phyloP scores from a whole-genome alignment of 257 asterid genomes.

The Capsicum pubescens region DNA sequence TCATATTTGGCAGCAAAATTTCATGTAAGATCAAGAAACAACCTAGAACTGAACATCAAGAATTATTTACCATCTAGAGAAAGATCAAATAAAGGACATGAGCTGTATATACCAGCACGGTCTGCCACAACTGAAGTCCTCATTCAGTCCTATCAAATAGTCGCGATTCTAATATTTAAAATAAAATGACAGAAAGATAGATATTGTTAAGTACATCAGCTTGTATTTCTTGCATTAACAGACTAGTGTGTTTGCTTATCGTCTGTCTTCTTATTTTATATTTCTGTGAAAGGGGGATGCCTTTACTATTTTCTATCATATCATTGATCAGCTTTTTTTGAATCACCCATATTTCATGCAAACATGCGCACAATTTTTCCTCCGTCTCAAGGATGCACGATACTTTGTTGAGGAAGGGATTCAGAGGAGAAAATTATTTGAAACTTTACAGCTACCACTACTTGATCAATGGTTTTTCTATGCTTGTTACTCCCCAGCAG shows the following conservation, averaged over 20 bases:
- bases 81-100: background rate
- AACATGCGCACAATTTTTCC: constrained; percentile 38
- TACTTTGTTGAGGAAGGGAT: constrained; percentile 61
- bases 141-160: background rate
- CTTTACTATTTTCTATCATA: background rate
- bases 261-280: background rate
- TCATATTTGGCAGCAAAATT: background rate
- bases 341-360: constrained; percentile 65
- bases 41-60: background rate
- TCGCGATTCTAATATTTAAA: background rate
- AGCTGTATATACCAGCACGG: background rate
- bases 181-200: background rate
- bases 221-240: background rate
- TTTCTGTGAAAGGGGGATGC: constrained; percentile 13
- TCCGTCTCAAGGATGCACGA: constrained; percentile 69
- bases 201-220: background rate
- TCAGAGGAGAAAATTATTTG: constrained; percentile 78
- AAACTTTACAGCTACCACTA: constrained; percentile 94
- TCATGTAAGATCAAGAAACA: background rate
- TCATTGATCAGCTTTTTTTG: constrained; percentile 26
- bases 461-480: constrained; percentile 92
- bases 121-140: background rate
- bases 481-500: constrained; percentile 87
- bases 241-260: background rate
- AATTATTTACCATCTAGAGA: background rate